Evolutionary conservation across 495 filamentous ascomycete genomes (phyloP).

Genomic region (Hypoxylon rickii): DNA sequence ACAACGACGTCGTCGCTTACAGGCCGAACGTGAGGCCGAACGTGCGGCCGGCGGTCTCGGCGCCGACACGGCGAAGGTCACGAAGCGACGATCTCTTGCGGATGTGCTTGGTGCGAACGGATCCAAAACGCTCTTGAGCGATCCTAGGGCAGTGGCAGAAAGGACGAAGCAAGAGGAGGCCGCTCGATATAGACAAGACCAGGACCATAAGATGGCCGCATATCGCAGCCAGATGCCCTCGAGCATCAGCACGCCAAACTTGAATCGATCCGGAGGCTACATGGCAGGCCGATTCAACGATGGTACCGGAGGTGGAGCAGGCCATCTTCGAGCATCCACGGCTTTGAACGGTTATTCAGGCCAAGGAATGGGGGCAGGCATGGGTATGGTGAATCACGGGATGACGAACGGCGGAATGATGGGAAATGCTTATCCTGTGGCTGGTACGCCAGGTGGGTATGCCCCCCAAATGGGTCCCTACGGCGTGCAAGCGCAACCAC

Average conservation of each 20-base stretch:
- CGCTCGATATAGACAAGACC: constrained; percentile 36
- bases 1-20: constrained; percentile 79
- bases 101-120: constrained; percentile 32
- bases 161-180: constrained; percentile 40
- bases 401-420: constrained; percentile 7
- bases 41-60: constrained; percentile 30
- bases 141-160: constrained; percentile 34
- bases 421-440: constrained; percentile 25
- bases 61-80: constrained; percentile 18
- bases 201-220: constrained; percentile 46
- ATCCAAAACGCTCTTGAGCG: constrained; percentile 16
- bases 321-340: constrained; percentile 29
- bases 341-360: constrained; percentile 25
- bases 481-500: constrained; percentile 39
- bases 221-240: constrained; percentile 49
- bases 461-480: constrained; percentile 30
- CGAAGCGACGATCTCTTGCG: constrained; percentile 37
- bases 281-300: constrained; percentile 58
- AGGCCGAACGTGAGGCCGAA: constrained; percentile 67
- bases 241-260: constrained; percentile 37
- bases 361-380: constrained; percentile 1
- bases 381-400: neutral
- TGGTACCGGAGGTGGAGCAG: constrained; percentile 47
- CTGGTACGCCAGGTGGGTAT: constrained; percentile 31
- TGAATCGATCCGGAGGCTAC: constrained; percentile 49